Base-by-base conservation (phyloP, 179 eudicot species). In the Heliamphora pulchella region DNA sequence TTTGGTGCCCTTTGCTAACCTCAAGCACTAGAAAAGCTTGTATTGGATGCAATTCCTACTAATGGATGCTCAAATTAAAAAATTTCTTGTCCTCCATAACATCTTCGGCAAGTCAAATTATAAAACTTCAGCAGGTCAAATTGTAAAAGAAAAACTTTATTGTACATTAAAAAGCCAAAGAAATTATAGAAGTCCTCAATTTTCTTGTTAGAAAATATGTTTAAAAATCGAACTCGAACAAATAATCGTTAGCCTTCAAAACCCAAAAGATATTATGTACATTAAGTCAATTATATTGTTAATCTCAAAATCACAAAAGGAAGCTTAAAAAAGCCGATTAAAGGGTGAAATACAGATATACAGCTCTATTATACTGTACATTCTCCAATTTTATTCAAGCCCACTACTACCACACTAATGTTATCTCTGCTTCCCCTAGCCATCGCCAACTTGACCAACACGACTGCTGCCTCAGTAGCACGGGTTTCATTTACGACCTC, bases 351-450 rank as follows among this genome's bases (percentile, higher is more conserved):
- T 8, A 72, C 2, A 15, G 2, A 18, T 5, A 74, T 31, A 17
- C 2, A 9, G 51, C 46, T 18, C 18, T 8, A 47, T 48, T 59
- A 71, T 15, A 3, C 10, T 59, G 65, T 68, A 6, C 70, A 72
- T 80, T 83, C 80, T 5, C 73, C 15, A 9, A 15, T 13, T 76
- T 81, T 84, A 62, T 74, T 80, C 43, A 92, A 81, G 22, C 86
- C 87, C 55, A 92, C 89, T 4, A 92, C 95, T 5, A 91, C 80
- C 11, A 87, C 88, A 69, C 93, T 92, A 2, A 91, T 87, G 77
- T 92, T 92, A 46, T 92, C 97, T 50, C 71, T 79, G 86, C 95
- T 92, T 0, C 94, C 93, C 58, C 87, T 83, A 8, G 92, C 89
- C 43, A 90, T 82, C 5, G 92, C 93, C 66, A 91, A 55, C 76